phyloP scores from a whole-genome alignment of 331 rosid genomes.

The Quercus tomentella region DNA sequence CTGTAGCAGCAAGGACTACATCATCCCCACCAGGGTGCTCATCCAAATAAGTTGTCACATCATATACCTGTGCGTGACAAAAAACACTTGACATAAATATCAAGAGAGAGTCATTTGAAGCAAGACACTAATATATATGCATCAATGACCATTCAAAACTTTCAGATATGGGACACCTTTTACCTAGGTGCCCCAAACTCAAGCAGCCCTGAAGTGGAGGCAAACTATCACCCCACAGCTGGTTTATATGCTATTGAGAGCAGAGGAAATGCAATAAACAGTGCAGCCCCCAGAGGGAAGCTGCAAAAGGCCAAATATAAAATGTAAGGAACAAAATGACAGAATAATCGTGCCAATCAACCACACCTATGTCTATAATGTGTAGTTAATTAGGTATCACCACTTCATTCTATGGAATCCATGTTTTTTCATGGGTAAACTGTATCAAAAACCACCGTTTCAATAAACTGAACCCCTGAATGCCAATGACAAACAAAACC shows the following conservation, averaged over 20 bases:
- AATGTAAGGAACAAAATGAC: background rate
- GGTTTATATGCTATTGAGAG: background rate
- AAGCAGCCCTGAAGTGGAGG: background rate
- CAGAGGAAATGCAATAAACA: background rate
- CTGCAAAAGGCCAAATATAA: background rate
- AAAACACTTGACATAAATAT: background rate
- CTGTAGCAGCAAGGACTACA: slow-evolving; percentile 59
- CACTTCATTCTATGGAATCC: too few relatives aligned
- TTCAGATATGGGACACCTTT: background rate
- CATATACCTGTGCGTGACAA: slow-evolving; percentile 58
- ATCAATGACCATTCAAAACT: background rate
- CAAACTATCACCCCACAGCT: background rate
- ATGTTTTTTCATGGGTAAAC: background rate
- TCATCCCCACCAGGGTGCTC: slow-evolving; percentile 98
- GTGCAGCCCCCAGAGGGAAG: background rate
- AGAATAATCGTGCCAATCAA: too few relatives aligned
- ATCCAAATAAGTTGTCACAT: slow-evolving; percentile 72
- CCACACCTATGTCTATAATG: too few relatives aligned
- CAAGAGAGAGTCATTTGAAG: background rate
- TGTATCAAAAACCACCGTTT: background rate
- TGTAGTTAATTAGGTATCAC: too few relatives aligned
- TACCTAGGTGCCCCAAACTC: background rate
- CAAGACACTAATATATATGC: background rate
- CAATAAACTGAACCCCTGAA: background rate
- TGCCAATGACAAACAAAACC: background rate